Evolutionary conservation across 805 yeast species (phyloP).

Genomic region (Hanseniaspora jakobsenii): DNA sequence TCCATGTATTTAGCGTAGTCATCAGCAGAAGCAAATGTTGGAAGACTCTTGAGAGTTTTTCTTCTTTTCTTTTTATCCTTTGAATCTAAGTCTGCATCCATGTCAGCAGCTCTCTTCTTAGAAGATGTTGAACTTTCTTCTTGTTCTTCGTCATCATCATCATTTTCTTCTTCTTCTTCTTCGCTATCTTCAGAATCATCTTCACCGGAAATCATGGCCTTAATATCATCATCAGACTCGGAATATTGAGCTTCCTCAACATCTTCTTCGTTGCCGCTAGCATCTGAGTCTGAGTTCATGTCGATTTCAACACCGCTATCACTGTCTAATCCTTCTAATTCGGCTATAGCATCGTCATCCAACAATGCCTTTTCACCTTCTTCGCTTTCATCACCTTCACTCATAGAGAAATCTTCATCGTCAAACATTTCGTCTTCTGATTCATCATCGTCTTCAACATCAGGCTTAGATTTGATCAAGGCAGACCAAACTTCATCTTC

Average conservation of each 20-base stretch:
- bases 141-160: constrained; percentile 27
- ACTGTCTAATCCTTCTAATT: constrained; percentile 29
- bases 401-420: constrained; percentile 30
- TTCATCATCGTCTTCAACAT: constrained; percentile 44
- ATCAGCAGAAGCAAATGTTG: constrained; percentile 79
- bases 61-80: constrained; percentile 29
- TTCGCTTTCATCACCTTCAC: constrained; percentile 21
- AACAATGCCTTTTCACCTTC: constrained; percentile 24
- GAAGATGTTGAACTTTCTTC: constrained; percentile 18
- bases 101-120: constrained; percentile 28
- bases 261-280: constrained; percentile 25
- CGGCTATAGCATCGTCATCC: constrained; percentile 27
- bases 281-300: constrained; percentile 17
- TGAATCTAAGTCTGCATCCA: constrained; percentile 22
- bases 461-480: constrained; percentile 61
- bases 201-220: constrained; percentile 16
- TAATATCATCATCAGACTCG: constrained; percentile 19
- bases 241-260: constrained; percentile 24
- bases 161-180: constrained; percentile 24
- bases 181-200: constrained; percentile 16
- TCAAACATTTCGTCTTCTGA: constrained; percentile 36
- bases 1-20: constrained; percentile 66
- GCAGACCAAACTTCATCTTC: constrained; percentile 78
- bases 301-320: constrained; percentile 23
- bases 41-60: constrained; percentile 53